Evolutionary conservation across 257 asterid genomes (phyloP), one percentile per base, ranked within the genome.

Genomic region (Solanum okadae): DNA sequence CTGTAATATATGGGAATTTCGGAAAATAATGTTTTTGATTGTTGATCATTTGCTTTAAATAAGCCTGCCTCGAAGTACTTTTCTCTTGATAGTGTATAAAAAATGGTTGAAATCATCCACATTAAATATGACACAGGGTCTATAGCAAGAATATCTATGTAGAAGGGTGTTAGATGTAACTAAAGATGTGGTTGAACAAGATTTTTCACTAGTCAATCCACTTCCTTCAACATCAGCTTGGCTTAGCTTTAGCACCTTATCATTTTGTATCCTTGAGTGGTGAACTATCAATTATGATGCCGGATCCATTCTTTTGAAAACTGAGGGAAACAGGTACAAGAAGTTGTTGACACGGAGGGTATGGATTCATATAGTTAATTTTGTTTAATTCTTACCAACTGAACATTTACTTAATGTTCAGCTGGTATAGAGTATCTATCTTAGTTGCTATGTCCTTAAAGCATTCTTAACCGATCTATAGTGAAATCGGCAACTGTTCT

Each of bases 1-100:
- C 31, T 82, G 86, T 82, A 82, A 82, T 20, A 49, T 82, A 82
- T 82, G 86, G 86, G 46, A 49, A 82, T 82, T 82, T 82, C 86
- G 8, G 86, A 23, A 82, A 82, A 82, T 49, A 49, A 82, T 82
- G 71, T 49, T 82, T 49, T 82, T 49, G 86, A 82, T 82, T 82
- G 68, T 81, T 82, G 71, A 49, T 29, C 86, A 49, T 82, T 18
- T 82, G 71, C 40, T 82, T 49, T 49, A 52, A 27, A 10, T 81
- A 49, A 29, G 42, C 86, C 70, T 49, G 42, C 86, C 70, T 49
- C 12, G 4, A 52, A 49, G 85, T 81, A 81, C 10, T 46, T 81
- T 81, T 37, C 68, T 46, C 27, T 27, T 81, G 40, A 46, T 27
- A 18, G 40, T 31, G 44, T 82, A 31, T 49, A 49, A 12, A 56